Percentiles rank a stretch among this genome's conserved stretches.
Conservation (phyloP, 202 grass and related monocot species). For the Hordeum pubiflorum region DNA sequence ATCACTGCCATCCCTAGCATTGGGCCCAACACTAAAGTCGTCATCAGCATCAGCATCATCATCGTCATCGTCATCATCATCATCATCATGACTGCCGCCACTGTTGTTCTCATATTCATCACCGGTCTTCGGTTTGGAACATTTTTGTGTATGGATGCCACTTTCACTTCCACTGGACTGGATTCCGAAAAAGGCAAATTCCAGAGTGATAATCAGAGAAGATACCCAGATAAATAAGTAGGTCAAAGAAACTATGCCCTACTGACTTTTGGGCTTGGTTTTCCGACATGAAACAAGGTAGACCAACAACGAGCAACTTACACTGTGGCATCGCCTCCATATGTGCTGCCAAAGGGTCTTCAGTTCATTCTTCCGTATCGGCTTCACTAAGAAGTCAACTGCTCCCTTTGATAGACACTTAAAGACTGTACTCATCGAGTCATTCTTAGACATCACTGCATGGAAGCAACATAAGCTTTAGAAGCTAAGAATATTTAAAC, state of each 20-base stretch:
- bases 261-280: neutral
- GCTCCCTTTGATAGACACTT: constrained; percentile 93
- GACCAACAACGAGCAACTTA: constrained; percentile 43
- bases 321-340: constrained; percentile 88
- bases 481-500: constrained; percentile 33
- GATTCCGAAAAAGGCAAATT: constrained; percentile 31
- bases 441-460: constrained; percentile 98
- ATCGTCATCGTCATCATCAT: neutral
- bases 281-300: constrained; percentile 17
- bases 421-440: constrained; percentile 79
- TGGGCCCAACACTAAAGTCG: constrained; percentile 48
- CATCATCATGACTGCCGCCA: constrained; percentile 30
- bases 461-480: constrained; percentile 37
- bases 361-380: constrained; percentile 91
- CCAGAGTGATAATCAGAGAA: constrained; percentile 18
- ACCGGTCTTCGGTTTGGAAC: constrained; percentile 37
- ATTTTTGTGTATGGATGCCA: constrained; percentile 72
- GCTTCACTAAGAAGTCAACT: constrained; percentile 98
- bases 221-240: neutral
- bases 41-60: constrained; percentile 21
- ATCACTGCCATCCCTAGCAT: constrained; percentile 62
- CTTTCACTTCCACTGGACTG: constrained; percentile 96
- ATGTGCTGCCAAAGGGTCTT: constrained; percentile 97
- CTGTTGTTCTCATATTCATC: constrained; percentile 54
- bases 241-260: neutral